phyloP scores from a whole-genome alignment of 257 asterid species.

The Solanum infundibuliforme region DNA sequence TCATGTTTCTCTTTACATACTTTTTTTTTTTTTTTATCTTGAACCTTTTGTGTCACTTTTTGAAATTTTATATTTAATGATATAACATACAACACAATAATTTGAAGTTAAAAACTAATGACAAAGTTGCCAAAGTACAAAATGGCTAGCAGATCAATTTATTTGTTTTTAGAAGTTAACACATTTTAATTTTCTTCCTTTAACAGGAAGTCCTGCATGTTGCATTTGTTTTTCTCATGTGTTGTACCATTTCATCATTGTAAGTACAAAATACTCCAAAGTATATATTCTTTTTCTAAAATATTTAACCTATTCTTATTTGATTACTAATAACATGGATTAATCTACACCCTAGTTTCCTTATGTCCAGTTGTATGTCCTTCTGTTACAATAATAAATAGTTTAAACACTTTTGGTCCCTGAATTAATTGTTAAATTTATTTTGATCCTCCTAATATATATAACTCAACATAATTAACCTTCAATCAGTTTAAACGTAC shows the following conservation, averaged over 20 bases:
- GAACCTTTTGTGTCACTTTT: background rate
- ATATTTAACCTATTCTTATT: background rate
- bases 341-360: background rate
- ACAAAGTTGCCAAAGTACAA: background rate
- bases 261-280: background rate
- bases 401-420: background rate
- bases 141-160: background rate
- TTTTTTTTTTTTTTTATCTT: too few relatives aligned
- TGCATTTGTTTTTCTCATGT: background rate
- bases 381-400: background rate
- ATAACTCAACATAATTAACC: background rate
- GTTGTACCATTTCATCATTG: background rate
- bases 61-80: background rate
- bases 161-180: background rate
- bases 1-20: too few relatives aligned
- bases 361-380: background rate
- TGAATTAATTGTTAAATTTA: background rate
- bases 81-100: background rate
- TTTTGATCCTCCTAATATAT: background rate
- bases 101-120: background rate
- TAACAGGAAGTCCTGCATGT: background rate
- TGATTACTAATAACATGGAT: background rate
- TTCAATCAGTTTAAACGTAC: background rate
- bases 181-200: background rate
- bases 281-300: background rate